These are phyloP conservation scores for Trichoderma sp. DNA, from an alignment of 2,329 filamentous ascomycete genomes.

Conservation along the genomic window DNA sequence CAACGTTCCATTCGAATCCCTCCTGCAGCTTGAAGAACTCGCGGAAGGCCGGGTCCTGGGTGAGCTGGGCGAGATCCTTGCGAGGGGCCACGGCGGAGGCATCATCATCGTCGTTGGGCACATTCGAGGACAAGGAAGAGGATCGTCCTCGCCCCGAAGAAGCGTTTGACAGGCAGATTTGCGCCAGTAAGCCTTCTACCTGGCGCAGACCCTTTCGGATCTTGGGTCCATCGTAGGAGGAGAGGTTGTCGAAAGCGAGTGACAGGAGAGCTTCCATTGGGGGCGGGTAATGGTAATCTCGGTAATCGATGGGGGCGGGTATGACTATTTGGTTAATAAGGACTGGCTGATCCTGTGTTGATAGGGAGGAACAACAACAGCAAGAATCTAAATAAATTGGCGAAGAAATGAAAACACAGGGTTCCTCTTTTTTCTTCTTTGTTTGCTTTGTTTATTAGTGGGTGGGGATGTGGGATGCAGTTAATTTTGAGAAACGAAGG, in stretches of 20 bases:
- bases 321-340: neutral
- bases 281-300: neutral
- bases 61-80: conserved; percentile 69
- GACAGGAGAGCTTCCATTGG: conserved; percentile 88
- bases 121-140: conserved; percentile 26
- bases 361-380: neutral
- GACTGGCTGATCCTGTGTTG: neutral
- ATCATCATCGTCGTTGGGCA: conserved; percentile 36
- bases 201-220: conserved; percentile 92
- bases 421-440: neutral
- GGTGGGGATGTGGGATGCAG: neutral
- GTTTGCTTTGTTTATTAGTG: neutral
- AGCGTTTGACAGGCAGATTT: conserved; percentile 77
- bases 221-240: conserved; percentile 85
- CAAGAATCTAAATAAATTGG: neutral
- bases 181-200: conserved; percentile 89
- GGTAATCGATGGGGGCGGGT: neutral
- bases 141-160: conserved; percentile 18
- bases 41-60: conserved; percentile 82
- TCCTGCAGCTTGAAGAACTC: conserved; percentile 98
- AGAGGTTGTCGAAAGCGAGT: conserved; percentile 93
- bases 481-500: neutral
- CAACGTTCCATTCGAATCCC: conserved; percentile 97
- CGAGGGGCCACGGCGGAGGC: conserved; percentile 46
- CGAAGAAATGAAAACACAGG: neutral